Base-by-base conservation (phyloP, 345 rosid genomes). In the Bruguiera sexangula region DNA sequence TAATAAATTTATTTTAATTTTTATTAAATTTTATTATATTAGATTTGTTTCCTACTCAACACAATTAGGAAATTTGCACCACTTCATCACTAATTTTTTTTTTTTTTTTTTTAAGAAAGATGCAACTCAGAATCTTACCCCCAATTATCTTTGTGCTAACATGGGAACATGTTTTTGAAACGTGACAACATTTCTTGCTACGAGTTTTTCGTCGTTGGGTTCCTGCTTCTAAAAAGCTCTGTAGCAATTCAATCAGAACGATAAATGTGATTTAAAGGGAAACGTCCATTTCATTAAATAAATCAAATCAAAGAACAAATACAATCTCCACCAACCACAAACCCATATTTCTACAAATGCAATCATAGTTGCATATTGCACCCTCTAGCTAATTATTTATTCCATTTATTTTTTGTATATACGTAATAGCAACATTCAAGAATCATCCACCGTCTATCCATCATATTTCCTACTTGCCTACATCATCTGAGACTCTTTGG, bases 221-320 rank as follows among this genome's bases (percentile, higher is more conserved):
- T 3, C 13, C 37, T 39, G 46, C 48, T 39, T 9, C 46, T 9
- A 37, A 37, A 37, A 37, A 9, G 46, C 13, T 9, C 8, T 10
- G 13, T 37, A 37, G 13, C 13, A 37, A 37, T 37, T 37, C 11
- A 10, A 37, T 8, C 43, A 37, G 55, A 52, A 52, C 0, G 43
- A 37, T 37, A 39, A 39, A 39, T 0, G 15, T 39, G 15, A 39
- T 39, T 9, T 10, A 2, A 2, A 10, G 46, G 46, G 46, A 43
- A 43, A 9, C 48, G 15, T 39, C 48, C 59, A 0, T 8, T 22
- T 11, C 8, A 55, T 22, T 55, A 1, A 72, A 59, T 57, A 60
- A 65, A 74, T 77, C 9, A 46, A 81, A 77, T 66, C 36, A 77
- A 77, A 51, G 80, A 81, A 81, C 69, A 72, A 75, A 78, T 69